phyloP scores from a whole-genome alignment of 2,329 filamentous ascomycete genomes.

The Ceratocystis albifundus region DNA sequence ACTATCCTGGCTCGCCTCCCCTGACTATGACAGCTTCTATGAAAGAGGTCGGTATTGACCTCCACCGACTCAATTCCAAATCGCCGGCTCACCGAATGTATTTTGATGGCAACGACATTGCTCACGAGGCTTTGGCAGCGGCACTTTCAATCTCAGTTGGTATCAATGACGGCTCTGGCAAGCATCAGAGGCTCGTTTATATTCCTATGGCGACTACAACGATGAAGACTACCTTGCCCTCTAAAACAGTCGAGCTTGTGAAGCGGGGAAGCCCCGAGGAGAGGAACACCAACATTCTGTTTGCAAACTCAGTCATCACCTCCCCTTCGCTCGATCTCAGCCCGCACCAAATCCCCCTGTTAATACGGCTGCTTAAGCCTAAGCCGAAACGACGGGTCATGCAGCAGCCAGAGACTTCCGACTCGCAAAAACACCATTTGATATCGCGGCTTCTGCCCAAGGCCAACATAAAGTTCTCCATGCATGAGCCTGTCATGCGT shows the following conservation, averaged over 20 bases:
- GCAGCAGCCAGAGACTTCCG: conserved; percentile 25
- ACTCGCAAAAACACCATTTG: conserved; percentile 44
- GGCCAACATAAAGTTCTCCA: conserved; percentile 85
- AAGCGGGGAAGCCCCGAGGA: conserved; percentile 62
- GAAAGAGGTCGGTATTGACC: conserved; percentile 90
- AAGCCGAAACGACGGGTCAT: conserved; percentile 28
- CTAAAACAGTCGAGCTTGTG: conserved; percentile 77
- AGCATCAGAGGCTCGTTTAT: conserved; percentile 78
- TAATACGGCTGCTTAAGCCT: conserved; percentile 62
- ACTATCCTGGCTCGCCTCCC: conserved; percentile 59
- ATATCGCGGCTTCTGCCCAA: conserved; percentile 89
- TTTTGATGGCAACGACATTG: conserved; percentile 82
- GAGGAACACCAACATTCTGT: conserved; percentile 88
- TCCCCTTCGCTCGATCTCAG: conserved; percentile 90
- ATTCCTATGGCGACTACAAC: conserved; percentile 96
- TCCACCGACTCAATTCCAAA: conserved; percentile 81
- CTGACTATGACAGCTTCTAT: conserved; percentile 65
- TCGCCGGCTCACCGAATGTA: conserved; percentile 98
- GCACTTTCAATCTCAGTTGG: conserved; percentile 87
- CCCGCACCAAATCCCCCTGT: conserved; percentile 76
- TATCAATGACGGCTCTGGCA: conserved; percentile 77
- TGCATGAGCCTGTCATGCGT: conserved; percentile 89
- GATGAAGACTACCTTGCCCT: conserved; percentile 83
- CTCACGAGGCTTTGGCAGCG: conserved; percentile 85
- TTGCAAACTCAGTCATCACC: conserved; percentile 90